phyloP scores from a whole-genome alignment of 768 basidiomycete genomes.

The Cyathus striatus region DNA sequence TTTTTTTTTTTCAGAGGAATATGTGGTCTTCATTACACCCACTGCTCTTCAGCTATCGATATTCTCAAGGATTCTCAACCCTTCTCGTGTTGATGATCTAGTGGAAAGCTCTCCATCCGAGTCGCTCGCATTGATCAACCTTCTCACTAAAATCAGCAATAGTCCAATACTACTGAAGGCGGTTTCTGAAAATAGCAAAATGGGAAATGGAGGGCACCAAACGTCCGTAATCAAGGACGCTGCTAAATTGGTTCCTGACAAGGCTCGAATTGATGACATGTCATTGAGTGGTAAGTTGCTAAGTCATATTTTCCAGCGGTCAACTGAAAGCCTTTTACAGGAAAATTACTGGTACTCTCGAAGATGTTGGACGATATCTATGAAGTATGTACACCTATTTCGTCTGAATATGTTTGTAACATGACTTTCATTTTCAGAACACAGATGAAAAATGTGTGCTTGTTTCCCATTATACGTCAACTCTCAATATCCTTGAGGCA shows the following conservation, averaged over 20 bases:
- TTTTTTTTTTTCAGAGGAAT: slow-evolving; percentile 75
- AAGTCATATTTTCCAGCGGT: neutral
- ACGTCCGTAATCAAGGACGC: slow-evolving; percentile 56
- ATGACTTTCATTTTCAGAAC: too few relatives aligned
- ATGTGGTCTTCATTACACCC: slow-evolving; percentile 94
- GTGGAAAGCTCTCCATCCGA: slow-evolving; percentile 70
- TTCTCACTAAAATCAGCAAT: slow-evolving; percentile 87
- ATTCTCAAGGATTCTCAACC: slow-evolving; percentile 70
- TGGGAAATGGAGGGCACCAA: slow-evolving; percentile 16
- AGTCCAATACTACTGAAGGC: slow-evolving; percentile 85
- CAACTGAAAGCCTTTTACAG: slow-evolving; percentile 30
- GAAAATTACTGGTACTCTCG: slow-evolving; percentile 68
- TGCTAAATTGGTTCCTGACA: slow-evolving; percentile 52
- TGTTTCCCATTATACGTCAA: slow-evolving; percentile 95
- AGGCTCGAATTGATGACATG: slow-evolving; percentile 62
- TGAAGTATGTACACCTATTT: slow-evolving; percentile 33
- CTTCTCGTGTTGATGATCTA: slow-evolving; percentile 63
- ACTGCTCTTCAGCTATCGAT: slow-evolving; percentile 79
- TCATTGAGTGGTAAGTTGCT: slow-evolving; percentile 64
- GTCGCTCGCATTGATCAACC: slow-evolving; percentile 73
- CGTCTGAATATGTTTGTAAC: neutral
- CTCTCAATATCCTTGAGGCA: slow-evolving; percentile 86
- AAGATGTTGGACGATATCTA: slow-evolving; percentile 57
- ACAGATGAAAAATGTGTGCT: slow-evolving; percentile 94
- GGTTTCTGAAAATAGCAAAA: slow-evolving; percentile 59